Percentiles rank a stretch among this genome's conserved stretches.
Conservation (phyloP, 805 yeast species). For the Starmera dryadoides region DNA sequence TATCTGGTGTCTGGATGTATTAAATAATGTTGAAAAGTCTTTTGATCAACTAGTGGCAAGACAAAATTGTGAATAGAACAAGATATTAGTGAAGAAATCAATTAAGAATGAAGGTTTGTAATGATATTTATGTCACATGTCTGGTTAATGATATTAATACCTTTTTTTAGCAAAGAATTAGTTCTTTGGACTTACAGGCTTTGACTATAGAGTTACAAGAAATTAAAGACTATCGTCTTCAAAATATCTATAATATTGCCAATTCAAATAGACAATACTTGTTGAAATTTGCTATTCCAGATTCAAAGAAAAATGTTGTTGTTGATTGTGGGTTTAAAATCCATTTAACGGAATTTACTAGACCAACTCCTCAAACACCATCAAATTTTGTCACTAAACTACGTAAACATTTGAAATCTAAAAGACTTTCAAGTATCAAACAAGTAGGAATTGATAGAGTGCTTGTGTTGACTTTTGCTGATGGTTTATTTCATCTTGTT, state of each 20-base stretch:
- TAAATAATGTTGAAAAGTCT: too few relatives aligned
- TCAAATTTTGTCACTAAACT: constrained; percentile 80
- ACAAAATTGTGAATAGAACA: too few relatives aligned
- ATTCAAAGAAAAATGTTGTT: constrained; percentile 66
- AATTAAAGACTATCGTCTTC: constrained; percentile 62
- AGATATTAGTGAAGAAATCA: too few relatives aligned
- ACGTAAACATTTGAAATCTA: constrained; percentile 78
- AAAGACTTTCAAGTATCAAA: constrained; percentile 63
- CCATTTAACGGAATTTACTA: constrained; percentile 71
- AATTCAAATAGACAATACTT: constrained; percentile 66
- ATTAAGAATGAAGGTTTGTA: too few relatives aligned
- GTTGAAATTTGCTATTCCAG: constrained; percentile 76
- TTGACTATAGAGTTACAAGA: constrained; percentile 57
- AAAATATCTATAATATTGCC: constrained; percentile 77
- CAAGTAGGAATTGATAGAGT: constrained; percentile 79
- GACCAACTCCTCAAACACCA: constrained; percentile 77
- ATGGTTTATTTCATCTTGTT: constrained; percentile 70
- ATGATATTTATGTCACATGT: too few relatives aligned
- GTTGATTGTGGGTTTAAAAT: constrained; percentile 83
- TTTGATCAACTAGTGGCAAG: too few relatives aligned
- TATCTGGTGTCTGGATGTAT: too few relatives aligned
- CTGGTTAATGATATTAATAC: background rate
- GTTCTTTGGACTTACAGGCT: constrained; percentile 74
- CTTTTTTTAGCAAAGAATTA: constrained; percentile 63
- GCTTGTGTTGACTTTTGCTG: constrained; percentile 78